Percentiles rank a stretch among this genome's conserved stretches.
Evolutionary conservation across 768 basidiomycete genomes (phyloP).

Genomic region (Solioccasus polychromus): DNA sequence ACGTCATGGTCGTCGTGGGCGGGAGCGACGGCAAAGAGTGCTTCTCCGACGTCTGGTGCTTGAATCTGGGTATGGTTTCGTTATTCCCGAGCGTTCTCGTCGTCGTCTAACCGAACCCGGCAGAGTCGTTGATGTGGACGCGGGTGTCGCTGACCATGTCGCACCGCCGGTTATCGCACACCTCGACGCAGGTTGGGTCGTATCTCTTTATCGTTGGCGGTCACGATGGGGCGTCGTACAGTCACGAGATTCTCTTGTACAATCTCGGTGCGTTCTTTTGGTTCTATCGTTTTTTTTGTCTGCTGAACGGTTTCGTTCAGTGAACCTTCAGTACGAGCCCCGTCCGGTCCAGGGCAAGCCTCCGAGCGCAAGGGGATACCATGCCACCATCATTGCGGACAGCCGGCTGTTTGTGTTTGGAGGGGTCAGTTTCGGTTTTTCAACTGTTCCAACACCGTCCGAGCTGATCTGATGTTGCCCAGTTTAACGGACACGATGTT

Average conservation of each 20-base stretch:
- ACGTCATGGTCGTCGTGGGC: slow-evolving; percentile 84
- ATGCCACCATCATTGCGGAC: slow-evolving; percentile 78
- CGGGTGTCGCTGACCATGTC: slow-evolving; percentile 21
- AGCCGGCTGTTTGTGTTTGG: slow-evolving; percentile 84
- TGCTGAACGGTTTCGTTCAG: slow-evolving; percentile 36
- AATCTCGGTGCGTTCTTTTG: slow-evolving; percentile 64
- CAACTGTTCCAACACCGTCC: not conserved
- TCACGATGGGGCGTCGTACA: slow-evolving; percentile 77
- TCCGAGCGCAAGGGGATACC: slow-evolving; percentile 80
- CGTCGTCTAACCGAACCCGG: not conserved
- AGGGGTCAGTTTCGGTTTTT: slow-evolving; percentile 42
- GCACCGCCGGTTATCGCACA: slow-evolving; percentile 75
- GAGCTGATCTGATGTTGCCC: slow-evolving; percentile 13
- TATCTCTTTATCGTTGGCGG: slow-evolving; percentile 90
- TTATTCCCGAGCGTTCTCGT: not conserved
- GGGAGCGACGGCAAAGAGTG: slow-evolving; percentile 89
- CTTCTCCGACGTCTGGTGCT: slow-evolving; percentile 84
- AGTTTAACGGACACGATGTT: slow-evolving; percentile 74
- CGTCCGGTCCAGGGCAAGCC: slow-evolving; percentile 65
- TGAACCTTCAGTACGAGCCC: slow-evolving; percentile 80
- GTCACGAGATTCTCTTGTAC: slow-evolving; percentile 72
- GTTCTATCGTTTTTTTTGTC: not conserved
- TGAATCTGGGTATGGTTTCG: slow-evolving; percentile 79
- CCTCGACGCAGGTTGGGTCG: slow-evolving; percentile 86
- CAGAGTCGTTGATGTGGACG: slow-evolving; percentile 31